Percentiles rank a stretch among this genome's conserved stretches.
Evolutionary conservation across 2,329 filamentous ascomycete species (phyloP).

Genomic region (Cladophialophora immunda): DNA sequence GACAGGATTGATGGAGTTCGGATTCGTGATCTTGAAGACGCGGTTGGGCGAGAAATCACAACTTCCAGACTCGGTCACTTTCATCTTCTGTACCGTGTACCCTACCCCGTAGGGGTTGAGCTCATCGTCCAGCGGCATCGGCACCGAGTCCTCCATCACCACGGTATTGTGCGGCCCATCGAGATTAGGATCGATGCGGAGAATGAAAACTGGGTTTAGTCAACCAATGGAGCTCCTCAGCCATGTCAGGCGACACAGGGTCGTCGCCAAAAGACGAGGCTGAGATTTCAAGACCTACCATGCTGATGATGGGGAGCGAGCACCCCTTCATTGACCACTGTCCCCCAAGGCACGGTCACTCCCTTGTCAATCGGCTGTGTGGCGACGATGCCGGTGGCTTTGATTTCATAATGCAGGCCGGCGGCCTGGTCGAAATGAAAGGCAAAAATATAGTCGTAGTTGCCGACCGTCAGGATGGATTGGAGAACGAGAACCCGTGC

Average conservation of each 20-base stretch:
- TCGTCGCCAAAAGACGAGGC: no score
- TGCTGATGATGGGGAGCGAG: slow-evolving; percentile 56
- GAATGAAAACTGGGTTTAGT: slow-evolving; percentile 2
- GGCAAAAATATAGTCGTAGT: slow-evolving; percentile 58
- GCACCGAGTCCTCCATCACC: slow-evolving; percentile 63
- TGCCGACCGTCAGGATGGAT: slow-evolving; percentile 52
- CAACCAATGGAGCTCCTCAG: no score
- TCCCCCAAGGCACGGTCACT: slow-evolving; percentile 50
- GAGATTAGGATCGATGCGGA: slow-evolving; percentile 55
- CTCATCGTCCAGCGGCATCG: slow-evolving; percentile 63
- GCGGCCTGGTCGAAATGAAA: slow-evolving; percentile 54
- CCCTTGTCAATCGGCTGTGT: slow-evolving; percentile 49
- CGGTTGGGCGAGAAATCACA: slow-evolving; percentile 61
- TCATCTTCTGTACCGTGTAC: slow-evolving; percentile 58
- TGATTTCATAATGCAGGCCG: slow-evolving; percentile 52
- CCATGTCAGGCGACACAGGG: no score
- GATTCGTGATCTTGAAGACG: slow-evolving; percentile 67
- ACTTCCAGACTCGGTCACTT: slow-evolving; percentile 56
- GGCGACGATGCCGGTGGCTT: slow-evolving; percentile 57
- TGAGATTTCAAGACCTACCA: no score
- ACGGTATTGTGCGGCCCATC: slow-evolving; percentile 50
- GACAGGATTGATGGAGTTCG: slow-evolving; percentile 60
- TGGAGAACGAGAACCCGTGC: slow-evolving; percentile 49
- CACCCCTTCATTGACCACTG: slow-evolving; percentile 52
- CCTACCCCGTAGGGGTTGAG: slow-evolving; percentile 63